Evolutionary conservation across 345 rosid species (phyloP).

Genomic region (Hevea brasiliensis): DNA sequence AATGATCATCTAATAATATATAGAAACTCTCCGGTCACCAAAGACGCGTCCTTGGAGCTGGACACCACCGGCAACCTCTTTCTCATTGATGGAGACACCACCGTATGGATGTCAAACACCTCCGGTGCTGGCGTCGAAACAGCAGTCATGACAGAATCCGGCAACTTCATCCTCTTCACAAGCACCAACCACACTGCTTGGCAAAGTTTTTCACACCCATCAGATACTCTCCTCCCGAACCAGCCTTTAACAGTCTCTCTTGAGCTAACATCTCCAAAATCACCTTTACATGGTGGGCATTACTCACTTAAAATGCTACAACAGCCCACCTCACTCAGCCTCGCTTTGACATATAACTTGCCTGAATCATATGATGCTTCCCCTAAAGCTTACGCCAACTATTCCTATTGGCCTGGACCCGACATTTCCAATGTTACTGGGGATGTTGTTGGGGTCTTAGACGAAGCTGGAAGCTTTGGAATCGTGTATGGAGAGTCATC

Average conservation of each 20-base stretch:
- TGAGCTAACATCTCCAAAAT: slow-evolving; percentile 57
- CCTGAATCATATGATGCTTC: slow-evolving; percentile 35
- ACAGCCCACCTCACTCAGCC: slow-evolving; percentile 79
- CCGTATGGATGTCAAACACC: slow-evolving; percentile 78
- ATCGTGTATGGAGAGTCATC: slow-evolving; percentile 76
- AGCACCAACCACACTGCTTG: slow-evolving; percentile 43
- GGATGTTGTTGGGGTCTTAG: slow-evolving; percentile 65
- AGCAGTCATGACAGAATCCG: slow-evolving; percentile 73
- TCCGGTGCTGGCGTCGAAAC: slow-evolving; percentile 47
- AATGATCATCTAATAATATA: slow-evolving; percentile 48
- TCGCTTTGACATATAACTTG: slow-evolving; percentile 69
- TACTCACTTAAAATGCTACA: slow-evolving; percentile 85
- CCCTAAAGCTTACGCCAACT: slow-evolving; percentile 46
- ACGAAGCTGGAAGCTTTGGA: slow-evolving; percentile 82
- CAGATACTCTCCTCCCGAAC: slow-evolving; percentile 82
- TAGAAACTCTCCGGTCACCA: slow-evolving; percentile 80
- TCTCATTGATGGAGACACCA: slow-evolving; percentile 47
- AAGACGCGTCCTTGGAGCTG: slow-evolving; percentile 68
- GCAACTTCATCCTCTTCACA: slow-evolving; percentile 68
- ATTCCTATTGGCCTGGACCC: slow-evolving; percentile 86
- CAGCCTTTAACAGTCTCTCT: slow-evolving; percentile 72
- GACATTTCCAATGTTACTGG: slow-evolving; percentile 87
- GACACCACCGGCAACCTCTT: slow-evolving; percentile 69
- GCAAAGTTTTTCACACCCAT: slow-evolving; percentile 82
- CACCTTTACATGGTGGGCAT: slow-evolving; percentile 51